Conservation (phyloP, 2,329 filamentous ascomycete genomes). For the Fusarium miscanthi region DNA sequence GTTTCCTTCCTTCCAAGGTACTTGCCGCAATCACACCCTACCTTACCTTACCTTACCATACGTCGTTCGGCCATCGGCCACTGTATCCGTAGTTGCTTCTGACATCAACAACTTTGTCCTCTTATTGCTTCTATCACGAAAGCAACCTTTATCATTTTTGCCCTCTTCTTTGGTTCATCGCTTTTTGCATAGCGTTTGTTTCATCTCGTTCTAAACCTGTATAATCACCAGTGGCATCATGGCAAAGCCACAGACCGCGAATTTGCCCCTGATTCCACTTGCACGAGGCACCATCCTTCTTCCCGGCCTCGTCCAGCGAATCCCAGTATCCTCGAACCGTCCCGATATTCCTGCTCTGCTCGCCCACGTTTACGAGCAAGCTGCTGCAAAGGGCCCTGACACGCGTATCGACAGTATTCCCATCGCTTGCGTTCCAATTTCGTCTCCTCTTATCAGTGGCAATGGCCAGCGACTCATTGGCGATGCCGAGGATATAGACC, state of each 20-base stretch:
- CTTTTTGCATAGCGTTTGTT: conserved; percentile 17
- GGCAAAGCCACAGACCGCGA: conserved; percentile 56
- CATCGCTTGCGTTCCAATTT: conserved; percentile 88
- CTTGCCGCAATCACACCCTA: conserved; percentile 20
- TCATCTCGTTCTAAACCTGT: neutral
- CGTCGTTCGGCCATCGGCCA: conserved; percentile 23
- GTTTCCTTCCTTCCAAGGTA: conserved; percentile 34
- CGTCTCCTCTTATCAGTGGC: conserved; percentile 76
- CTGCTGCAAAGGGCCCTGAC: conserved; percentile 73
- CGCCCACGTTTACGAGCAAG: conserved; percentile 83
- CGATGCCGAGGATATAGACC: conserved; percentile 65
- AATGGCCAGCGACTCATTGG: conserved; percentile 82
- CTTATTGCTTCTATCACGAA: conserved; percentile 11
- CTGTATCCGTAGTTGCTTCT: conserved; percentile 36
- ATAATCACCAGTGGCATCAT: conserved; percentile 45
- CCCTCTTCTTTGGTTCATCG: neutral
- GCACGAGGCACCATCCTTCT: conserved; percentile 84
- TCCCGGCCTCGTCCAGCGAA: conserved; percentile 85
- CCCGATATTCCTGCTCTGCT: conserved; percentile 91
- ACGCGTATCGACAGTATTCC: conserved; percentile 75
- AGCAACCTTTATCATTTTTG: neutral
- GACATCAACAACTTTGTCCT: conserved; percentile 35
- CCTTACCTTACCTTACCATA: neutral
- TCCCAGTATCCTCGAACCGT: conserved; percentile 81
- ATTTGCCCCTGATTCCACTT: conserved; percentile 83